These are phyloP conservation scores for Pyropia yezoensis DNA, from an alignment of 23 red algal species.

Conservation along the genomic window DNA sequence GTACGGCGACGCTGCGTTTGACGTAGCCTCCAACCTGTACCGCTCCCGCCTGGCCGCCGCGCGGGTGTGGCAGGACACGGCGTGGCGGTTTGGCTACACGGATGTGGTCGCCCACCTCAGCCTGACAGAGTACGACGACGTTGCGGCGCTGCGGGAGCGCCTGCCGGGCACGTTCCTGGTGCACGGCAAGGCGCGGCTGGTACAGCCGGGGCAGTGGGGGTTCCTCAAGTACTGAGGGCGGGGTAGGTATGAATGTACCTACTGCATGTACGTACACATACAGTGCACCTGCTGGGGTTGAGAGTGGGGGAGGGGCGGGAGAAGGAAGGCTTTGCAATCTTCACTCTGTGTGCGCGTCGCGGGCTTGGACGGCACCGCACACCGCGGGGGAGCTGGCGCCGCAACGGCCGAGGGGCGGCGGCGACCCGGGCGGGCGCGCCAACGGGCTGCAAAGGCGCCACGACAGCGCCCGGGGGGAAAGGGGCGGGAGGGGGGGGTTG, in stretches of 20 bases:
- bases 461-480: no score
- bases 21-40: constrained; percentile 66
- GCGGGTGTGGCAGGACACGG: constrained; percentile 39
- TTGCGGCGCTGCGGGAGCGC: constrained; percentile 5
- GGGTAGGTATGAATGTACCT: neutral
- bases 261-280: no score
- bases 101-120: constrained; percentile 57
- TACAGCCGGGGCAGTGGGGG: constrained; percentile 10
- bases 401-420: no score
- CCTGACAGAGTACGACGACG: constrained; percentile 25
- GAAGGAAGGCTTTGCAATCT: neutral
- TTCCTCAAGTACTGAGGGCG: constrained; percentile 19
- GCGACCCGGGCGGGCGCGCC: no score
- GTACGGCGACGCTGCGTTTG: constrained; percentile 69
- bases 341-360: neutral
- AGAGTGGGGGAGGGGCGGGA: neutral
- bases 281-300: neutral
- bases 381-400: no score
- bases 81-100: constrained; percentile 61
- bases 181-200: constrained; percentile 59
- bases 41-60: constrained; percentile 21
- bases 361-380: neutral
- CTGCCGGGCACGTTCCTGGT: constrained; percentile 44
- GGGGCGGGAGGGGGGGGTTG: no score
- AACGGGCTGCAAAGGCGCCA: no score